Conservation (phyloP, 2,329 filamentous ascomycete species). For the Talaromyces sp. region DNA sequence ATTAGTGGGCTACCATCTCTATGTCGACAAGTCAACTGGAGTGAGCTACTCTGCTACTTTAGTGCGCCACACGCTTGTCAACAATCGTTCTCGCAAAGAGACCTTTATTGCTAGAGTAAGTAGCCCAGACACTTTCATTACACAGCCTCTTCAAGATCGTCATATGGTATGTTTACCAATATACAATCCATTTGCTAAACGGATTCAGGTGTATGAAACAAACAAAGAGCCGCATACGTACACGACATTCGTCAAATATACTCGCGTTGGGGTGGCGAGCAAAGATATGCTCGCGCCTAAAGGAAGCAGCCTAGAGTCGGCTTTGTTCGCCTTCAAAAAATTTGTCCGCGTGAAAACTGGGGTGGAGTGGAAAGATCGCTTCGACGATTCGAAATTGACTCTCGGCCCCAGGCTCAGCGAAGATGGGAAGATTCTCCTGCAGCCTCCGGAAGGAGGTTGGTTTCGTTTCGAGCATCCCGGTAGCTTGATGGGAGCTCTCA, state of each 20-base stretch:
- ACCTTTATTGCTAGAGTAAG: slow-evolving; percentile 57
- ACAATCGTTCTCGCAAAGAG: slow-evolving; percentile 47
- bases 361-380: slow-evolving; percentile 52
- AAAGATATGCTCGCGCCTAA: slow-evolving; percentile 31
- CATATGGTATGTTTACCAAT: slow-evolving; percentile 17
- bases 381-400: slow-evolving; percentile 15
- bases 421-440: slow-evolving; percentile 21
- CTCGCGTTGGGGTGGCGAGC: slow-evolving; percentile 25
- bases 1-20: slow-evolving; percentile 59
- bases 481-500: slow-evolving; percentile 21
- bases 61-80: slow-evolving; percentile 46
- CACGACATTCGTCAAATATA: slow-evolving; percentile 52
- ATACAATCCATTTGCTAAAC: slow-evolving; percentile 21
- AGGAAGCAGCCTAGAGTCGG: slow-evolving; percentile 31
- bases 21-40: slow-evolving; percentile 52
- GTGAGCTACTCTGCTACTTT: slow-evolving; percentile 63
- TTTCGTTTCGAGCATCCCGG: slow-evolving; percentile 24
- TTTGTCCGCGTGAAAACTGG: slow-evolving; percentile 58
- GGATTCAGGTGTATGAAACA: slow-evolving; percentile 61
- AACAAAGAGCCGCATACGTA: slow-evolving; percentile 56
- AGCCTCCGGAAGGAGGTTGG: slow-evolving; percentile 27
- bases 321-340: slow-evolving; percentile 49
- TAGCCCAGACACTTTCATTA: slow-evolving; percentile 16
- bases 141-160: slow-evolving; percentile 6
- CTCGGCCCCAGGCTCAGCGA: slow-evolving; percentile 19